Conservation (phyloP, 2,329 filamentous ascomycete species). For the Xylaria multiplex region DNA sequence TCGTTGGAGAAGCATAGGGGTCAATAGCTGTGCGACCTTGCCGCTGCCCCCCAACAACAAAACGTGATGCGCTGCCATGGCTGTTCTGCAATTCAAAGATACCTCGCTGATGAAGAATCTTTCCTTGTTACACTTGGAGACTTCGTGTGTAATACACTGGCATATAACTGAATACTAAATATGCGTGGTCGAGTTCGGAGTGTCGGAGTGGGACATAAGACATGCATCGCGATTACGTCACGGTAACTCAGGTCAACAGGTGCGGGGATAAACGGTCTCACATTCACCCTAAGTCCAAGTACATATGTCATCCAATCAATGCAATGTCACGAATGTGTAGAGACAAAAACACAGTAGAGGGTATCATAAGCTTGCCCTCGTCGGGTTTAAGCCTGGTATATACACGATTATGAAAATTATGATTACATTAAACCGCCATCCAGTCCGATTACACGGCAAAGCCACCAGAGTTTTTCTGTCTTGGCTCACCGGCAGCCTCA, state of each 20-base stretch:
- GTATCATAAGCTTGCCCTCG: not conserved
- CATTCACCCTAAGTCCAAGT: not conserved
- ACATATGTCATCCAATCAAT: not conserved
- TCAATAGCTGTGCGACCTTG: slow-evolving; percentile 78
- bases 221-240: slow-evolving; percentile 32
- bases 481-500: slow-evolving; percentile 84
- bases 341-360: not conserved
- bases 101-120: not conserved
- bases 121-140: too few species aligned
- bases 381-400: slow-evolving; percentile 1
- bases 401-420: slow-evolving; percentile 26
- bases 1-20: slow-evolving; percentile 77
- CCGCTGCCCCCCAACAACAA: slow-evolving; percentile 85
- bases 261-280: slow-evolving; percentile 22
- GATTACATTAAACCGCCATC: slow-evolving; percentile 4
- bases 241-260: not conserved
- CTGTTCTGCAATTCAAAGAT: not conserved
- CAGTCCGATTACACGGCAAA: slow-evolving; percentile 56
- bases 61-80: slow-evolving; percentile 57
- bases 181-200: slow-evolving; percentile 7
- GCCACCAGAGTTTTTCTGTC: slow-evolving; percentile 78
- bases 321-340: not conserved
- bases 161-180: not conserved
- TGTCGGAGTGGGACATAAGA: slow-evolving; percentile 10
- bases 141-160: not conserved